Evolutionary conservation across 2,329 filamentous ascomycete species (phyloP).

Genomic region (Keithomyces neogunnii): DNA sequence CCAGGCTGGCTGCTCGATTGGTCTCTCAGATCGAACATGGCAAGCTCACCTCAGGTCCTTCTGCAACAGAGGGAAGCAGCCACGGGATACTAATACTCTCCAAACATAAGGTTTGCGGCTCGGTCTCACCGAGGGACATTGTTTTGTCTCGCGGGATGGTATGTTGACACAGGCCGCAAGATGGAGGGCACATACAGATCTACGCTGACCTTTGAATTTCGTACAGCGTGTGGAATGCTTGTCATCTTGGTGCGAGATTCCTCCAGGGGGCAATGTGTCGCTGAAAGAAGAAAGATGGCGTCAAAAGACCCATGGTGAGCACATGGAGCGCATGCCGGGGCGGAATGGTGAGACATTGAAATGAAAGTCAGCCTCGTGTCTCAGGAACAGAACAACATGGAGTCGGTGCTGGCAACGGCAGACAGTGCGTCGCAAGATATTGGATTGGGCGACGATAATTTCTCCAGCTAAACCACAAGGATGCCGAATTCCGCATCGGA

Average conservation of each 20-base stretch:
- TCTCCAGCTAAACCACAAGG: too few relatives aligned
- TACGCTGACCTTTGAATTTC: too few relatives aligned
- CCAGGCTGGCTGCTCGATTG: too few relatives aligned
- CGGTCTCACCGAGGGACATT: background rate
- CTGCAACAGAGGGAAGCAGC: background rate
- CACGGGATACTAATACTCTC: background rate
- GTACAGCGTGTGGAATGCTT: background rate
- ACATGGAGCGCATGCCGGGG: background rate
- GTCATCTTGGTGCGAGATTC: background rate
- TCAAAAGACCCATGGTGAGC: background rate
- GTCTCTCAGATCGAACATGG: background rate
- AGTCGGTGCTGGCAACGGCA: background rate
- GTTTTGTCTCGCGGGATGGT: background rate
- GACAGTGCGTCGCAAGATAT: background rate
- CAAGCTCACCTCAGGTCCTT: background rate
- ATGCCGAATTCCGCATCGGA: too few relatives aligned
- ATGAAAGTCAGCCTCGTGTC: background rate
- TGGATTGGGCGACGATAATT: too few relatives aligned
- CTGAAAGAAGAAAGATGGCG: background rate
- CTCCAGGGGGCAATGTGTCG: background rate
- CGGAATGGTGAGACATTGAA: background rate
- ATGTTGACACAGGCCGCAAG: background rate
- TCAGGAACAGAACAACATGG: background rate
- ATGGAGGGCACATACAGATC: background rate
- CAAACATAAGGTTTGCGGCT: background rate